Conservation (phyloP, 352 stramenopile genomes). For the Phytophthora fragariae region DNA sequence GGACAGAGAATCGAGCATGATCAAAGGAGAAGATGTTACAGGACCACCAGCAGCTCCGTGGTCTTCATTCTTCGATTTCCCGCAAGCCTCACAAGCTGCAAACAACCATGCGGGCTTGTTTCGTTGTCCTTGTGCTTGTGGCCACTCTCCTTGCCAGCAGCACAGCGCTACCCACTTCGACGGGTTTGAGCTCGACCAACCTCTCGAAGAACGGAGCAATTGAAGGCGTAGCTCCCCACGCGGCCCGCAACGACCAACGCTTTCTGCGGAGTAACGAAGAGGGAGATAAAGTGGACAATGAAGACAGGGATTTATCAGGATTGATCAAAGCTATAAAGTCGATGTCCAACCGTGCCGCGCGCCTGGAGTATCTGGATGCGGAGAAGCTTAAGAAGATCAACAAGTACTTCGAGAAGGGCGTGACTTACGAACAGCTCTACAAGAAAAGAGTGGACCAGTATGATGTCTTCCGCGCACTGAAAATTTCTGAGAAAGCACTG, state of each 20-base stretch:
- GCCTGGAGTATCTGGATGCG: background rate
- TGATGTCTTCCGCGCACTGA: background rate
- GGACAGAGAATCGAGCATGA: background rate
- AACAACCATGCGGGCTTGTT: background rate
- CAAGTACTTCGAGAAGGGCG: background rate
- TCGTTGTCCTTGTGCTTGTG: background rate
- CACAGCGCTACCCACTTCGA: background rate
- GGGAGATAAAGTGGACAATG: background rate
- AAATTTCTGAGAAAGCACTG: background rate
- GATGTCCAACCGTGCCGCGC: background rate
- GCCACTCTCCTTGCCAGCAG: background rate
- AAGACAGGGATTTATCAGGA: background rate
- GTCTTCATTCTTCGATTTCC: background rate
- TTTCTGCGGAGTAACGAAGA: background rate
- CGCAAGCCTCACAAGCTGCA: background rate
- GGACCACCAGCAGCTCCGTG: too few species aligned
- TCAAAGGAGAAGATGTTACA: background rate
- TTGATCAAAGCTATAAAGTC: background rate
- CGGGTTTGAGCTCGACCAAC: background rate
- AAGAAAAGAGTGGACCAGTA: background rate
- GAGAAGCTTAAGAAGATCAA: background rate
- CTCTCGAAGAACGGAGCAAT: background rate
- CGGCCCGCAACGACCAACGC: background rate
- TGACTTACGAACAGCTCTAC: background rate
- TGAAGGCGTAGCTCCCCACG: background rate